These are phyloP conservation scores for Penicillium sp. DNA, from an alignment of 2,329 filamentous ascomycete genomes.

Conservation along the genomic window DNA sequence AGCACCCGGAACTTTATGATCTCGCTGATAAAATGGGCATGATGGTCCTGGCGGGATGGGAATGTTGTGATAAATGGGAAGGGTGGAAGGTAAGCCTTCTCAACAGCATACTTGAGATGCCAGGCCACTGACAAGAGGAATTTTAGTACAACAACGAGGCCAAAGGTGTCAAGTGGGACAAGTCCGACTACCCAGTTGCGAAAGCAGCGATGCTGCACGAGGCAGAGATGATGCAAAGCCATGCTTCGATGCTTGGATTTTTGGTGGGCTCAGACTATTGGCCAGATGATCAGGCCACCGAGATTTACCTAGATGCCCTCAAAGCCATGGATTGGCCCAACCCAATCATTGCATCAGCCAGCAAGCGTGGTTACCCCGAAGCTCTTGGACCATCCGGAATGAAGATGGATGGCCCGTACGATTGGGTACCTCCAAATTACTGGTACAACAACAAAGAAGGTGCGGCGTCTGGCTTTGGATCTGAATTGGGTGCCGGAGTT, in stretches of 20 bases:
- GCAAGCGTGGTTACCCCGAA: slow-evolving; percentile 52
- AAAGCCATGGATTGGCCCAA: slow-evolving; percentile 53
- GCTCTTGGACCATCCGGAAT: slow-evolving; percentile 56
- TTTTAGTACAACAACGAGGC: slow-evolving; percentile 55
- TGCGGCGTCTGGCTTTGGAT: slow-evolving; percentile 62
- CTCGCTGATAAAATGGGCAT: slow-evolving; percentile 58
- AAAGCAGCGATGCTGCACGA: slow-evolving; percentile 58
- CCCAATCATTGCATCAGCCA: slow-evolving; percentile 58
- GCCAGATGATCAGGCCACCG: slow-evolving; percentile 57
- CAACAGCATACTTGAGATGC: neutral
- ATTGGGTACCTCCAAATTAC: slow-evolving; percentile 64
- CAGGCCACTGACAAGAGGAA: neutral
- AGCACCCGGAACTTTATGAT: slow-evolving; percentile 60
- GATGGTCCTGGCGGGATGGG: slow-evolving; percentile 63
- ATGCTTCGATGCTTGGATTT: slow-evolving; percentile 58
- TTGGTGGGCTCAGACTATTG: slow-evolving; percentile 63
- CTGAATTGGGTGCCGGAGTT: slow-evolving; percentile 60
- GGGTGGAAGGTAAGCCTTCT: slow-evolving; percentile 46
- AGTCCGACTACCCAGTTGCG: slow-evolving; percentile 55
- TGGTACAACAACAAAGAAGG: slow-evolving; percentile 57
- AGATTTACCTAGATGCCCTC: slow-evolving; percentile 53
- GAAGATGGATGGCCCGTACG: slow-evolving; percentile 66
- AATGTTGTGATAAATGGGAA: slow-evolving; percentile 68
- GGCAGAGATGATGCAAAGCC: slow-evolving; percentile 57
- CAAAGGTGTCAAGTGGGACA: slow-evolving; percentile 46